Base-by-base conservation (phyloP, 768 basidiomycete species). In the Sutorius australiensis region DNA sequence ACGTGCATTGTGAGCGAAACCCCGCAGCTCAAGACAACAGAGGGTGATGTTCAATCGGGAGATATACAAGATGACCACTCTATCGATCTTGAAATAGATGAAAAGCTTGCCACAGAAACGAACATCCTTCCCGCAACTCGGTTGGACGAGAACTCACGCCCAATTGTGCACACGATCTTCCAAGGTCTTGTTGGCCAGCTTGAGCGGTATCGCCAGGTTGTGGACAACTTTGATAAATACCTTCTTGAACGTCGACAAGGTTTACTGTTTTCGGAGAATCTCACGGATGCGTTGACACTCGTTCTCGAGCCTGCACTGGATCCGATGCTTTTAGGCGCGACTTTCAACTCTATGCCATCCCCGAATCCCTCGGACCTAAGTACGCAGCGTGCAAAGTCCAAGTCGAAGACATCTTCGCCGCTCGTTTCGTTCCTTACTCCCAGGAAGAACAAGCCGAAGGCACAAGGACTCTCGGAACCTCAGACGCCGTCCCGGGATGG, bases 221-320 rank as follows among this genome's bases (percentile, higher is more conserved):
- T 95, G 28, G 79, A 86, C 19, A 74, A 86, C 42, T 97, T 98
- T 64, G 93, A 98, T 73, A 80, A 80, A 63, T 90, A 82, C 62
- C 80, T 98, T 3, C 68, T 83, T 2, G 92, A 98, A 70, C 81
- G 95, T 33, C 80, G 95, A 16, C 88, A 87, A 64, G 95, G 94
- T 2, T 76, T 98, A 9, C 72, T 95, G 16, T 97, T 95, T 69
- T 87, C 88, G 4, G 94, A 97, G 71, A 94, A 94, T 65, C 73
- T 97, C 33, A 89, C 85, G 7, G 95, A 98, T 61, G 95, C 95
- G 4, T 75, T 98, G 53, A 87, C 79, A 41, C 73, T 92, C 42
- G 79, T 76, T 13, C 73, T 93, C 50, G 87, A 93, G 52, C 68
- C 88, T 21, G 73, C 77, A 3, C 75, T 80, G 16, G 79, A 82